Percentiles rank a stretch among this genome's conserved stretches.
Conservation (phyloP, 2,329 filamentous ascomycete genomes). For the Pseudodiploospora longispora region DNA sequence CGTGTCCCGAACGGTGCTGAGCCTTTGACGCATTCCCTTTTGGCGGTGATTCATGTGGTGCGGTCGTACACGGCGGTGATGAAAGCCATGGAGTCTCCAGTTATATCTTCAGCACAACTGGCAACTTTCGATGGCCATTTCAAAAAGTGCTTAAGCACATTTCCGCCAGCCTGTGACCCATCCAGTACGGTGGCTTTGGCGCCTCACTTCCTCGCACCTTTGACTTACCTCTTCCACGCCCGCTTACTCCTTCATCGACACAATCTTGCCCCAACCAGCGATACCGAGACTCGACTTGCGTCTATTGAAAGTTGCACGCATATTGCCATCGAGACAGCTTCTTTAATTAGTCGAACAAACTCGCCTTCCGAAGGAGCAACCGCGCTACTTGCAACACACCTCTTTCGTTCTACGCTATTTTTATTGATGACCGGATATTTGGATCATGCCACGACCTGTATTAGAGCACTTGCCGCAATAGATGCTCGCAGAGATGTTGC, state of each 20-base stretch:
- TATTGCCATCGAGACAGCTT: conserved; percentile 70
- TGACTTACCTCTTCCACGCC: conserved; percentile 72
- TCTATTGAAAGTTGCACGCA: conserved; percentile 72
- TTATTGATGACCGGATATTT: conserved; percentile 68
- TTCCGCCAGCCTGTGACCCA: conserved; percentile 67
- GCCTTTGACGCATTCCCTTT: conserved; percentile 60
- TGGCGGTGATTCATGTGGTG: conserved; percentile 74
- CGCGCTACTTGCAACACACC: conserved; percentile 68
- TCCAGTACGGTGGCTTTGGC: conserved; percentile 60
- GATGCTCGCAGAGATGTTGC: conserved; percentile 66
- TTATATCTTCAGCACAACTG: conserved; percentile 59
- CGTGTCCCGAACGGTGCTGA: conserved; percentile 42
- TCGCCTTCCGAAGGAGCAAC: conserved; percentile 61
- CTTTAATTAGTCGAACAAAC: conserved; percentile 60
- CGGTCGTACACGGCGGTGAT: conserved; percentile 68
- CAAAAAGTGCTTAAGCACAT: conserved; percentile 61
- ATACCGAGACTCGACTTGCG: conserved; percentile 54
- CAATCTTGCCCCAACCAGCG: conserved; percentile 69
- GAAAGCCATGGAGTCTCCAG: conserved; percentile 59
- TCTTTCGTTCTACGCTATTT: conserved; percentile 81
- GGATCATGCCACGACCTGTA: conserved; percentile 62
- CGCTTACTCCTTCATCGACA: conserved; percentile 83
- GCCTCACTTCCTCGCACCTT: conserved; percentile 63
- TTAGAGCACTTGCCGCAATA: conserved; percentile 63
- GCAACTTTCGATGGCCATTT: conserved; percentile 79